Conservation (phyloP, 2,329 filamentous ascomycete genomes). For the Diplodia intermedia region DNA sequence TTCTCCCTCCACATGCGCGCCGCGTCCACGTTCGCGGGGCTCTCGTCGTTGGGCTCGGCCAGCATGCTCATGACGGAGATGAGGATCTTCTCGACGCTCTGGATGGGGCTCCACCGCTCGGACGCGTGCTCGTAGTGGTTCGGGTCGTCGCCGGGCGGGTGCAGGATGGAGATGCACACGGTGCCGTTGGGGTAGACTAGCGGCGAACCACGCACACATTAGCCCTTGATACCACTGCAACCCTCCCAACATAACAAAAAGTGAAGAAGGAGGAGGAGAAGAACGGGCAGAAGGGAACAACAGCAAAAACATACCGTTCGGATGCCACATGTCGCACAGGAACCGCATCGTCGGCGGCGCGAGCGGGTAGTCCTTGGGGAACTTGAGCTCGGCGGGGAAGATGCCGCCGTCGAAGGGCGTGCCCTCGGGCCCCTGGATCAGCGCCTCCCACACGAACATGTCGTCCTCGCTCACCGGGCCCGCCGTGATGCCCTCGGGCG, state of each 20-base stretch:
- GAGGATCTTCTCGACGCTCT: slow-evolving; percentile 93
- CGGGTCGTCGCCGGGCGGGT: slow-evolving; percentile 91
- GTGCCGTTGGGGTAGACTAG: slow-evolving; percentile 81
- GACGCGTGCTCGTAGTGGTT: slow-evolving; percentile 90
- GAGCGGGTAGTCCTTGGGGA: slow-evolving; percentile 85
- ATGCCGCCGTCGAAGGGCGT: slow-evolving; percentile 96
- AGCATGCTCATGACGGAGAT: slow-evolving; percentile 92
- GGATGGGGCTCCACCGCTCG: slow-evolving; percentile 94
- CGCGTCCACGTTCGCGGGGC: slow-evolving; percentile 92
- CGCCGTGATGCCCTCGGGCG: slow-evolving; percentile 96
- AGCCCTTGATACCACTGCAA: no score
- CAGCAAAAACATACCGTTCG: slow-evolving; percentile 68
- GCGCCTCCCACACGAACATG: slow-evolving; percentile 92
- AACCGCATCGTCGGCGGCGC: slow-evolving; percentile 90
- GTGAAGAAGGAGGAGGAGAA: background rate
- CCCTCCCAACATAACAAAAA: no score
- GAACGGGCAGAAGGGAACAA: background rate
- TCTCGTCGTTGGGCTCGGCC: slow-evolving; percentile 92
- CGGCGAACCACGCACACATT: background rate
- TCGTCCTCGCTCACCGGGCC: slow-evolving; percentile 94
- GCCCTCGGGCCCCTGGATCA: slow-evolving; percentile 93
- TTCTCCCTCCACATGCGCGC: slow-evolving; percentile 88
- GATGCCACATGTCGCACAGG: slow-evolving; percentile 86
- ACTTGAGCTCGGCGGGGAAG: slow-evolving; percentile 84
- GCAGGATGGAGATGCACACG: slow-evolving; percentile 96